Evolutionary conservation across 2,329 filamentous ascomycete genomes (phyloP).

Genomic region (Chaetothyriales sp.): DNA sequence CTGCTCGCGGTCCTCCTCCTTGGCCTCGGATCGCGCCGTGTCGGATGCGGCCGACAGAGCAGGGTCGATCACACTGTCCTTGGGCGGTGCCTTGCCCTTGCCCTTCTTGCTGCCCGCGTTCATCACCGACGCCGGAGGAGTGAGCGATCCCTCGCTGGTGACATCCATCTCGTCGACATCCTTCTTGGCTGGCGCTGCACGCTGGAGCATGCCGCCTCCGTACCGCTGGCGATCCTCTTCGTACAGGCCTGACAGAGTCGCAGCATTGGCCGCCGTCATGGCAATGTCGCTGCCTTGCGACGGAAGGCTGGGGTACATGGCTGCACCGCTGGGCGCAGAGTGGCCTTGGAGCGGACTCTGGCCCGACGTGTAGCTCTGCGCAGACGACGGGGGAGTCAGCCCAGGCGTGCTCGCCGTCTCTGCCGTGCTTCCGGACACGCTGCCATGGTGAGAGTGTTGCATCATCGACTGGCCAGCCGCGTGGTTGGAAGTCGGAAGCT

Average conservation of each 20-base stretch:
- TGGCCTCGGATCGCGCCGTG: conserved; percentile 19
- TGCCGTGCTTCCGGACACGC: conserved; percentile 25
- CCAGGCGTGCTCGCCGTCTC: conserved; percentile 44
- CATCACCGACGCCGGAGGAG: conserved; percentile 16
- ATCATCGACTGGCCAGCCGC: conserved; percentile 20
- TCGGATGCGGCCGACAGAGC: conserved; percentile 11
- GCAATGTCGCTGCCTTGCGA: conserved; percentile 43
- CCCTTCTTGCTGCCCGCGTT: conserved; percentile 11
- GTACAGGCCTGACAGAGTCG: conserved; percentile 46
- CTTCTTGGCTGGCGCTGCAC: conserved; percentile 33
- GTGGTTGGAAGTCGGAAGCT: conserved; percentile 28
- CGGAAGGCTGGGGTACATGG: conserved; percentile 52
- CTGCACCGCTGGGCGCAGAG: conserved; percentile 22
- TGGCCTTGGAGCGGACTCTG: conserved; percentile 40
- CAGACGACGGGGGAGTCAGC: conserved; percentile 48
- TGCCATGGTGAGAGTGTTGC: conserved; percentile 15
- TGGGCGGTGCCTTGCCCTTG: conserved; percentile 10
- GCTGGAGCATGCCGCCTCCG: conserved; percentile 47
- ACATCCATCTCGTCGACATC: conserved; percentile 27
- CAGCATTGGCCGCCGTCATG: conserved; percentile 44
- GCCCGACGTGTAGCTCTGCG: conserved; percentile 49
- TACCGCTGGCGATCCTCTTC: conserved; percentile 46
- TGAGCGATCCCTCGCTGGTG: conserved; percentile 16
- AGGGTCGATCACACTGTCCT: conserved; percentile 17
- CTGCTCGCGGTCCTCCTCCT: conserved; percentile 23